Base-by-base conservation (phyloP, 495 filamentous ascomycete species). In the Aspergillus bertholletiae region DNA sequence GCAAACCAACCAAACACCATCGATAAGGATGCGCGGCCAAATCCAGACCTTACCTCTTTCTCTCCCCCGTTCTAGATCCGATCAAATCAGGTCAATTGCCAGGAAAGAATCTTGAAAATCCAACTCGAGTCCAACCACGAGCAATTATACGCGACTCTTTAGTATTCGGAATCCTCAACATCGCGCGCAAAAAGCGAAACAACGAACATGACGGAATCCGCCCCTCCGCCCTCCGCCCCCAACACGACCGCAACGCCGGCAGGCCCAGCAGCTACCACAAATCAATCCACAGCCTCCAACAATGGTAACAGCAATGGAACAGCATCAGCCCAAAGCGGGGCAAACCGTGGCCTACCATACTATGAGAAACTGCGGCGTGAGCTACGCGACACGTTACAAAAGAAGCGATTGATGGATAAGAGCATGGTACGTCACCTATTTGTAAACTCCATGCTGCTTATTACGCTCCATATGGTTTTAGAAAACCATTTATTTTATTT, bases 311-410 rank as follows among this genome's bases (percentile, higher is more conserved):
- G 18, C 49, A 44, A 49, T 46, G 45, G 7, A 51, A 44, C 24
- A 18, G 20, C 46, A 43, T 34, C 41, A 50, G 35, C 46, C 20
- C 17, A 52, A 52, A 17, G 47, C 51, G 28, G 37, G 18, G 41
- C 54, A 20, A 77, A 73, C 60, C 71, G 81, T 59, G 74, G 78
- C 24, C 59, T 87, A 32, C 84, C 84, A 20, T 88, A 88, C 70
- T 89, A 89, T 60, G 87, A 90, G 69, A 87, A 87, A 62, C 73
- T 90, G 15, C 79, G 85, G 20, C 80, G 84, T 41, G 84, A 89
- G 51, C 75, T 90, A 15, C 78, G 87, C 23, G 84, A 87, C 26
- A 83, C 83, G 7, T 72, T 90, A 5, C 75, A 82, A 46, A 84
- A 84, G 64, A 90, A 90, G 68, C 75, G 83, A 13, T 53, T 79